phyloP scores from a whole-genome alignment of 768 basidiomycete genomes.

The Ephemerocybe angulata region DNA sequence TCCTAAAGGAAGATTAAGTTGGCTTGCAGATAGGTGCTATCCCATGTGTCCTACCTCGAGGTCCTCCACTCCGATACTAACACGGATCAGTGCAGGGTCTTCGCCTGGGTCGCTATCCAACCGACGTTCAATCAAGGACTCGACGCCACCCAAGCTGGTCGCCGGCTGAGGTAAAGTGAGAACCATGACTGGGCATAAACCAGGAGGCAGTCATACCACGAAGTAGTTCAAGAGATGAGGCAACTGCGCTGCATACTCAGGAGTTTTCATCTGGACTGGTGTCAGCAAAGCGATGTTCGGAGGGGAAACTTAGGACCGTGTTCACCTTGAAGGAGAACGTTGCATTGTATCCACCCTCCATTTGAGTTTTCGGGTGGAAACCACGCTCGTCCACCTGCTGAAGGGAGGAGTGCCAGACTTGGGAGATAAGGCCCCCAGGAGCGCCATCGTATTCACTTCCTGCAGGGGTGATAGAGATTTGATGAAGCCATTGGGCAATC shows the following conservation, averaged over 20 bases:
- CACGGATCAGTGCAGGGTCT: constrained; percentile 65
- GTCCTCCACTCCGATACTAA: constrained; percentile 85
- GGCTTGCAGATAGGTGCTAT: constrained; percentile 1
- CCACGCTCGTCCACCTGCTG: constrained; percentile 59
- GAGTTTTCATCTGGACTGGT: constrained; percentile 41
- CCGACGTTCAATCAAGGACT: constrained; percentile 78
- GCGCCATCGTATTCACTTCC: constrained; percentile 65
- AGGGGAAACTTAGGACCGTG: background rate
- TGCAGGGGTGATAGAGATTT: constrained; percentile 39
- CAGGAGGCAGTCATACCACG: too few species aligned
- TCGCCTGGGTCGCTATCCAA: constrained; percentile 53
- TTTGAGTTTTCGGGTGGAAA: constrained; percentile 63
- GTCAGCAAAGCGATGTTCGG: background rate
- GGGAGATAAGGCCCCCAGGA: constrained; percentile 59
- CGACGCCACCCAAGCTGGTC: constrained; percentile 84
- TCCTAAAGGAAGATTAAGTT: constrained; percentile 41
- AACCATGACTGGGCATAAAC: too few species aligned
- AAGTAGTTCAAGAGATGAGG: constrained; percentile 65
- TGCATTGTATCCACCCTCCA: constrained; percentile 75
- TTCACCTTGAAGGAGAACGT: constrained; percentile 68
- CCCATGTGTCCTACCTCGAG: constrained; percentile 45
- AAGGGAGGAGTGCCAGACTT: constrained; percentile 76
- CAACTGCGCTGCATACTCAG: constrained; percentile 52
- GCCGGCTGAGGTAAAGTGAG: too few species aligned
- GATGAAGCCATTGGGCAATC: constrained; percentile 71